Percentiles rank a stretch among this genome's conserved stretches.
phyloP scores from a whole-genome alignment of 2,329 filamentous ascomycete species.

The Talaromyces sp. region DNA sequence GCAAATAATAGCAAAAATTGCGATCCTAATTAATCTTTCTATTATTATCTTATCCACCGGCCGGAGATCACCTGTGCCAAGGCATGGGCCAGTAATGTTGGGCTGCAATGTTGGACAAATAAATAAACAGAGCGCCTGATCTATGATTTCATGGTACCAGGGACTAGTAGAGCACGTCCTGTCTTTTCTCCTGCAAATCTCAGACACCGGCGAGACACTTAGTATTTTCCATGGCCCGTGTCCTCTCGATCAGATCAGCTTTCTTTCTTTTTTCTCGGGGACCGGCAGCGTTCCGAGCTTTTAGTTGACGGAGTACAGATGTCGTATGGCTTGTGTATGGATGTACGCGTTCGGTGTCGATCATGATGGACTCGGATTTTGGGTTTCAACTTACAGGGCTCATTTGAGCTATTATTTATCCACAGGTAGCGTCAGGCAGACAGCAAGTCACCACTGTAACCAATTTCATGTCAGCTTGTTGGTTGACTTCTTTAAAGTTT shows the following conservation, averaged over 20 bases:
- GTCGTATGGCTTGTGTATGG: background rate
- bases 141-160: background rate
- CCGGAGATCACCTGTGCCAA: background rate
- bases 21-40: background rate
- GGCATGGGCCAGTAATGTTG: background rate
- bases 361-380: background rate
- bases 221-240: background rate
- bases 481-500: background rate
- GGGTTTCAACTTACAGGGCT: background rate
- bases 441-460: background rate
- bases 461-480: background rate
- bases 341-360: background rate
- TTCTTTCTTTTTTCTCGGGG: background rate
- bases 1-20: background rate
- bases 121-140: background rate
- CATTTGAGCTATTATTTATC: background rate
- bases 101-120: constrained; percentile 10
- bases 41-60: background rate
- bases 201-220: background rate
- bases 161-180: background rate
- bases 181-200: background rate
- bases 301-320: background rate
- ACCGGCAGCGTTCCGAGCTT: background rate
- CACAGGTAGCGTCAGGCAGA: background rate
- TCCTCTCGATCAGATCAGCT: background rate